Base-by-base conservation (phyloP, 495 filamentous ascomycete genomes). In the Chaetomium fimeti region DNA sequence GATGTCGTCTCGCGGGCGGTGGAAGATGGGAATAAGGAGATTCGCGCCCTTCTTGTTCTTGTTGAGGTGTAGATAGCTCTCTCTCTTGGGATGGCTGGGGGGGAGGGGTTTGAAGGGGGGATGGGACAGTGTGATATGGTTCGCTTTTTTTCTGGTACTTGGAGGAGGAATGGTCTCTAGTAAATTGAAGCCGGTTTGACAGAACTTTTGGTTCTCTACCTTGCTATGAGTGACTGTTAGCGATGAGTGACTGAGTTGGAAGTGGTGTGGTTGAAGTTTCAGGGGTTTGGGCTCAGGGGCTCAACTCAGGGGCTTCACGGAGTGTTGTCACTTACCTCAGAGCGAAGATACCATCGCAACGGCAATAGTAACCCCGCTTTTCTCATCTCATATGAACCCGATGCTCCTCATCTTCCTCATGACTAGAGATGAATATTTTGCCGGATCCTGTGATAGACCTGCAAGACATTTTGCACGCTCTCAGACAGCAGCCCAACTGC, bases 31-130 rank as follows among this genome's bases (percentile, higher is more conserved):
- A 43, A 42, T n/a, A 25, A 25, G 64, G 24, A 57, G 54, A 57
- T 36, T 58, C 60, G 64, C 60, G 64, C 62, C 64, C 60, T 66
- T 28, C 64, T 57, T 62, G 42, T 36, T 20, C 42, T 61, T 43
- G n/a, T 12, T 5, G 20, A 36, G 11, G 36, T 59, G 24, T 59
- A 28, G 20, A 43, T 48, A 28, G 40, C 40, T 16, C 5, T 43
- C 5, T 40, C 24, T 59, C 20, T 59, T 27, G 57, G 57, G 24
- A 32, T 45, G 24, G 16, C 9, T 45, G 40, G 57, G 3, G 28
- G 20, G n/a, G 4, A 15, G 22, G 24, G n/a, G n/a, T n/a, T n/a
- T n/a, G n/a, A 25, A 16, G 27, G 24, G 27, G 16, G 15, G 7
- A 25, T 24, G 47, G 45, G 5, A 43, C 13, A 32, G n/a, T 16